phyloP scores from a whole-genome alignment of 805 yeast genomes.

The Hanseniaspora lachancei region DNA sequence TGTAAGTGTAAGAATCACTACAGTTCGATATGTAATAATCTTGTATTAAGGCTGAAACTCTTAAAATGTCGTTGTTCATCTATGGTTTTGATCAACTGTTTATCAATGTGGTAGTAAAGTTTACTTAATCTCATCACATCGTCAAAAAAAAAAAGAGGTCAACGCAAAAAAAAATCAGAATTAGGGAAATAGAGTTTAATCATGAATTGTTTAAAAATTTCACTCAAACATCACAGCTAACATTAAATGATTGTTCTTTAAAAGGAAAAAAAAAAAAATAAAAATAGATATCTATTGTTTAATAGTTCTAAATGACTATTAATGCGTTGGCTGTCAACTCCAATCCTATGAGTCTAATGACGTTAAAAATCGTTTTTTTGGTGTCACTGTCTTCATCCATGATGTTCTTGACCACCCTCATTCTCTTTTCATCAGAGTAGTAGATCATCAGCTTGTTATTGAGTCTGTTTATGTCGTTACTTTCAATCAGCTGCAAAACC shows the following conservation, averaged over 20 bases:
- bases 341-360: constrained; percentile 34
- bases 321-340: constrained; percentile 26
- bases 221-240: too few species aligned
- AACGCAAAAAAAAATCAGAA: too few species aligned
- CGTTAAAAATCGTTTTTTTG: constrained; percentile 29
- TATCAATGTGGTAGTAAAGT: background rate
- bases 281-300: background rate
- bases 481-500: constrained; percentile 27
- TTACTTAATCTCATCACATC: too few species aligned
- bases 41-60: background rate
- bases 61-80: background rate
- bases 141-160: too few species aligned
- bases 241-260: background rate
- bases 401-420: constrained; percentile 20
- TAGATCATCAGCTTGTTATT: constrained; percentile 20
- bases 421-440: constrained; percentile 20
- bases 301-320: constrained; percentile 17
- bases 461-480: constrained; percentile 21
- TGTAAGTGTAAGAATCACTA: background rate
- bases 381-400: constrained; percentile 18
- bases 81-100: background rate
- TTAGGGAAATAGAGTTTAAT: too few species aligned
- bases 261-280: background rate
- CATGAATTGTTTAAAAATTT: too few species aligned
- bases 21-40: background rate